Conservation (phyloP, 345 rosid genomes). For the Eutrema japonicum region DNA sequence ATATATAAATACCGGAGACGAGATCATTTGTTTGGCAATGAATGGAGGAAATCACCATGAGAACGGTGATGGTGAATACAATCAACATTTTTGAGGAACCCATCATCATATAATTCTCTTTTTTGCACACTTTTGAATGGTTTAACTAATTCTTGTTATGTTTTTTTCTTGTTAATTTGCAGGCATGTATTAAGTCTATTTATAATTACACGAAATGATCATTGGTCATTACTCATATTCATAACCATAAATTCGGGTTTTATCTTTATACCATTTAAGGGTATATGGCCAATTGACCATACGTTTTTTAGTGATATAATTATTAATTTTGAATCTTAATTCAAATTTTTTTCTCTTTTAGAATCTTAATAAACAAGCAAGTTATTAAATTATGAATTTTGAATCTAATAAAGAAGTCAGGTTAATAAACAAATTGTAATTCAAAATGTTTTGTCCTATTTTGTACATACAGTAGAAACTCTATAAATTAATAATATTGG, state of each 20-base stretch:
- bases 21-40: conserved; percentile 1
- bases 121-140: background rate
- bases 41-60: background rate
- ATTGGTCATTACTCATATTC: background rate
- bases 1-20: background rate
- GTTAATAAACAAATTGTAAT: too few species aligned
- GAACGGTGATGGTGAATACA: background rate
- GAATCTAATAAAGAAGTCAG: too few species aligned
- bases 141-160: background rate
- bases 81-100: background rate
- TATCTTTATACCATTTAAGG: background rate
- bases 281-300: background rate
- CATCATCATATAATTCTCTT: background rate
- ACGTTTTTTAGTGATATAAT: too few species aligned
- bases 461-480: too few species aligned
- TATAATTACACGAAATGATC: background rate
- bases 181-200: background rate
- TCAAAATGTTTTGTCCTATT: too few species aligned
- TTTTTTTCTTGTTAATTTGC: conserved; percentile 3
- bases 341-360: too few species aligned
- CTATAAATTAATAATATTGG: too few species aligned
- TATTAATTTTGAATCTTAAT: too few species aligned
- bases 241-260: background rate
- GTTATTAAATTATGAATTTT: too few species aligned
- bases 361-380: too few species aligned